phyloP scores from a whole-genome alignment of 129 eudicot genomes.

The Pseudognaphalium luteoalbum region DNA sequence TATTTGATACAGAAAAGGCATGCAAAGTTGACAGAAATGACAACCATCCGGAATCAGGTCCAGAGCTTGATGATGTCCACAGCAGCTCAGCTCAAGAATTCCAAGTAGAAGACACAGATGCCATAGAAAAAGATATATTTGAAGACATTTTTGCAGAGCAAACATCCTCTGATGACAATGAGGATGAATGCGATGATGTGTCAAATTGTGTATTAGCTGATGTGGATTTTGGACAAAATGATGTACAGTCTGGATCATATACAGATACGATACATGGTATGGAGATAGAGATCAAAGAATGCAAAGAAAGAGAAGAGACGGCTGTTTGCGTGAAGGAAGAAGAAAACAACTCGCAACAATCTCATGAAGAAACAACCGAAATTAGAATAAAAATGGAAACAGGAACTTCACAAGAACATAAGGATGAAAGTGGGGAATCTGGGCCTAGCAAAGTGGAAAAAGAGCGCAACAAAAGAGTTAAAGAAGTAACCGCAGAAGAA shows the following conservation, averaged over 20 bases:
- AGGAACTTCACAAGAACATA: conserved; percentile 34
- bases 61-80: conserved; percentile 34
- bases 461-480: conserved; percentile 29
- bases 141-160: conserved; percentile 30
- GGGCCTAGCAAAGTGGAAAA: conserved; percentile 35
- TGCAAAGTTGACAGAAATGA: conserved; percentile 26
- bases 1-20: conserved; percentile 32
- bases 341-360: conserved; percentile 26
- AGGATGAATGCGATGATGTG: conserved; percentile 21
- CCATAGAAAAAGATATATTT: conserved; percentile 29
- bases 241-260: conserved; percentile 38
- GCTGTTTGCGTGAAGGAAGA: conserved; percentile 28
- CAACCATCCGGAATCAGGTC: conserved; percentile 30
- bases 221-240: conserved; percentile 34
- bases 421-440: conserved; percentile 39
- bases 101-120: conserved; percentile 34
- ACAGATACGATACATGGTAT: conserved; percentile 38
- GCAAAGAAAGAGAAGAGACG: conserved; percentile 33
- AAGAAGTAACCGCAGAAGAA: conserved; percentile 50
- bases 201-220: conserved; percentile 27
- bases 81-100: conserved; percentile 15
- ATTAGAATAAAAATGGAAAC: conserved; percentile 31
- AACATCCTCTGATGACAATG: conserved; percentile 31
- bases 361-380: conserved; percentile 30
- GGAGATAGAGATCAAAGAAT: conserved; percentile 38